phyloP scores from a whole-genome alignment of 257 asterid species.

The Primulina huaijiensis region DNA sequence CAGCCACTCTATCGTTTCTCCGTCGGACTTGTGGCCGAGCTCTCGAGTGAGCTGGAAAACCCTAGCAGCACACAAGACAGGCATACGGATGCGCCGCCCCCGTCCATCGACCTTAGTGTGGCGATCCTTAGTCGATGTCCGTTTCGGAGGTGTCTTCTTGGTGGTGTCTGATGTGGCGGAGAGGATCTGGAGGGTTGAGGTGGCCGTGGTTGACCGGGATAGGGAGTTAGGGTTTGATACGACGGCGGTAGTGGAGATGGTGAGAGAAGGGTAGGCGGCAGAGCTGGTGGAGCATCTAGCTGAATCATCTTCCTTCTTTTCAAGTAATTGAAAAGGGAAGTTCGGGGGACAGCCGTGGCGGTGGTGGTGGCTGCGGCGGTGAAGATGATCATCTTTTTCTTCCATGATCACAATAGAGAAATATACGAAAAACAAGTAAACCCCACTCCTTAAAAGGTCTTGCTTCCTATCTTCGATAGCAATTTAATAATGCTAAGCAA shows the following conservation, averaged over 20 bases:
- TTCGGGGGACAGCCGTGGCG: constrained; percentile 44
- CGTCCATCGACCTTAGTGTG: constrained; percentile 95
- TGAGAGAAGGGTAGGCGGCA: constrained; percentile 36
- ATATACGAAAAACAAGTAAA: constrained; percentile 2
- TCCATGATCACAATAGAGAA: constrained; percentile 58
- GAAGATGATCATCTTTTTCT: constrained; percentile 75
- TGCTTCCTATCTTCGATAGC: not conserved
- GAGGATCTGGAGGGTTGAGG: constrained; percentile 38
- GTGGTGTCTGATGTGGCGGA: constrained; percentile 42
- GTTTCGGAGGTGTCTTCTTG: constrained; percentile 68
- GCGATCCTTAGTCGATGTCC: constrained; percentile 84
- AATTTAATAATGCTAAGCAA: no score
- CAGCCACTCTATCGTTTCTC: constrained; percentile 88
- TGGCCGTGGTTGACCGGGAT: constrained; percentile 31
- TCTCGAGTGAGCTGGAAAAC: constrained; percentile 94
- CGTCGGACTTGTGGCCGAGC: constrained; percentile 92
- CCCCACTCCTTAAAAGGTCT: not conserved
- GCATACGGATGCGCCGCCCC: constrained; percentile 95
- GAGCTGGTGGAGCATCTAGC: constrained; percentile 31
- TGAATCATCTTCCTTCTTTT: constrained; percentile 56
- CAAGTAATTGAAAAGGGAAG: constrained; percentile 87
- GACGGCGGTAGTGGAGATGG: constrained; percentile 27
- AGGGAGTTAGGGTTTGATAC: constrained; percentile 39
- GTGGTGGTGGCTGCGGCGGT: constrained; percentile 41
- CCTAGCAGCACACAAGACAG: constrained; percentile 93